phyloP scores from a whole-genome alignment of 2,329 filamentous ascomycete genomes.

The Juglanconis juglandina region DNA sequence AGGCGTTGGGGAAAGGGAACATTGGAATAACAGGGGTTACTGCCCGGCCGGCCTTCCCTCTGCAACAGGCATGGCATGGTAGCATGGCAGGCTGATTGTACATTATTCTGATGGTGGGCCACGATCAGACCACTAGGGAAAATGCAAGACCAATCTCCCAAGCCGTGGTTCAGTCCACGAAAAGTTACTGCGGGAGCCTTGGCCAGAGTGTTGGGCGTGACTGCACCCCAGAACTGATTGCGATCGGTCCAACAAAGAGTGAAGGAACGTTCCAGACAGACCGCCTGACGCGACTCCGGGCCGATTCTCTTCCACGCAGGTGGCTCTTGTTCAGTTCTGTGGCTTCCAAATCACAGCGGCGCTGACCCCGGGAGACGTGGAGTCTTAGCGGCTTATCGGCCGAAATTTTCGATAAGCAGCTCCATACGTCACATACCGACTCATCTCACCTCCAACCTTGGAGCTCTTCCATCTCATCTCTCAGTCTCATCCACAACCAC shows the following conservation, averaged over 20 bases:
- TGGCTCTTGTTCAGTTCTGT: not conserved
- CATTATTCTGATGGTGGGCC: slow-evolving; percentile 5
- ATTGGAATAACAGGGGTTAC: not conserved
- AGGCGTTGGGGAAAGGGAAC: slow-evolving; percentile 5
- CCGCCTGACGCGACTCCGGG: not conserved
- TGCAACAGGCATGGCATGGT: not conserved
- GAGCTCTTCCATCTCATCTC: not conserved
- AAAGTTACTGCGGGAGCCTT: not conserved
- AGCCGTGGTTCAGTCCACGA: not conserved
- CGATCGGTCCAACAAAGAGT: not conserved
- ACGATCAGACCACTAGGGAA: slow-evolving; percentile 10
- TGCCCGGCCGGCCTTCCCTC: not conserved
- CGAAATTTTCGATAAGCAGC: slow-evolving; percentile 17
- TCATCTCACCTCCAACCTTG: slow-evolving; percentile 3
- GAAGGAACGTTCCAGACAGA: not conserved
- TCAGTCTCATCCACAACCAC: not conserved
- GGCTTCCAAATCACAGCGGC: not conserved
- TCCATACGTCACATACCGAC: slow-evolving; percentile 11
- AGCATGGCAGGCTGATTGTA: slow-evolving; percentile 9
- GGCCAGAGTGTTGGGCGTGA: not conserved
- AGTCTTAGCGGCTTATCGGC: slow-evolving; percentile 15
- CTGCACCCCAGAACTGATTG: not conserved
- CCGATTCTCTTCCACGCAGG: not conserved
- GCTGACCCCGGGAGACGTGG: not conserved
- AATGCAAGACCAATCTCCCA: slow-evolving; percentile 6